Percentiles rank a stretch among this genome's conserved stretches.
These are phyloP conservation scores for Biscogniauxia mediterranea DNA, from an alignment of 2,329 filamentous ascomycete species.

Conservation along the genomic window DNA sequence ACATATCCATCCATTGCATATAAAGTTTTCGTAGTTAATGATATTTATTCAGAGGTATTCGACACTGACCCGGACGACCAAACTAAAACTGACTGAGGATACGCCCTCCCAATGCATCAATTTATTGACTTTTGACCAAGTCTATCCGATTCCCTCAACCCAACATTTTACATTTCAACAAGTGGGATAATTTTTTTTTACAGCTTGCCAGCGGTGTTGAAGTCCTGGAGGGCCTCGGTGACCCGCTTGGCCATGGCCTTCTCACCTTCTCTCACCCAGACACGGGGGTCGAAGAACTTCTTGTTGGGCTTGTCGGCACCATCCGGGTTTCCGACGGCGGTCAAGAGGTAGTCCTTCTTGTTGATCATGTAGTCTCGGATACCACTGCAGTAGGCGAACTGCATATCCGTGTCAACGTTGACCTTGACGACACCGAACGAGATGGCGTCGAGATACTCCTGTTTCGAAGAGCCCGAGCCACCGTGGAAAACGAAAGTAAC, in stretches of 20 bases:
- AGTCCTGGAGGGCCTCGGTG: slow-evolving; percentile 79
- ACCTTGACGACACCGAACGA: slow-evolving; percentile 97
- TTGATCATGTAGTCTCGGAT: slow-evolving; percentile 91
- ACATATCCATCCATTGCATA: neutral
- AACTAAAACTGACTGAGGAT: neutral
- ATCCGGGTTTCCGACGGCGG: slow-evolving; percentile 90
- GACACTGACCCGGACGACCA: neutral
- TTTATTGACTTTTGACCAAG: neutral
- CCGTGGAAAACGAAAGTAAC: slow-evolving; percentile 99
- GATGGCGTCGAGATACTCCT: slow-evolving; percentile 89
- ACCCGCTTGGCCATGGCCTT: slow-evolving; percentile 91
- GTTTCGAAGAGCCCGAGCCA: slow-evolving; percentile 85
- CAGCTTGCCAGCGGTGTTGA: slow-evolving; percentile 79
- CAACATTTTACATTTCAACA: neutral
- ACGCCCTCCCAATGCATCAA: neutral
- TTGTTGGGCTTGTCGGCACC: slow-evolving; percentile 99
- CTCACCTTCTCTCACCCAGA: slow-evolving; percentile 96
- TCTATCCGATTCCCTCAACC: neutral
- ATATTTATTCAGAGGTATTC: neutral
- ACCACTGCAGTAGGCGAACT: slow-evolving; percentile 89
- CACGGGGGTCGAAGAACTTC: slow-evolving; percentile 86
- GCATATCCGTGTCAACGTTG: slow-evolving; percentile 97
- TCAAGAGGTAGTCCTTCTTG: slow-evolving; percentile 92
- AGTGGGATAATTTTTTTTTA: slow-evolving; percentile 44
- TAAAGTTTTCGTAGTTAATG: neutral